Evolutionary conservation across 1,139 yeast genomes (phyloP).

Genomic region (Yamadazyma dendronema): DNA sequence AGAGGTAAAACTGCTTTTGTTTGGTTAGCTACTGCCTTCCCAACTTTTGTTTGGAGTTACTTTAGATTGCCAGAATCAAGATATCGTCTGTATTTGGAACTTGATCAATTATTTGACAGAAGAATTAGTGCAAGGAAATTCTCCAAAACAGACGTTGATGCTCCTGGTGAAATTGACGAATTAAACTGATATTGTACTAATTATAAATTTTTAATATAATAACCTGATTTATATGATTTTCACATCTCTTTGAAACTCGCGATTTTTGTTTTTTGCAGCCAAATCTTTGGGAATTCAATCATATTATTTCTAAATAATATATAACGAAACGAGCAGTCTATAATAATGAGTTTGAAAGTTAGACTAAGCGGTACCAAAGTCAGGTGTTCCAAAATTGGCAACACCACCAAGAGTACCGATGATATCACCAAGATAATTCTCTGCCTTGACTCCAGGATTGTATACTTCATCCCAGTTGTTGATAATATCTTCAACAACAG

Average conservation of each 20-base stretch:
- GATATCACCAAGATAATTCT: constrained; percentile 61
- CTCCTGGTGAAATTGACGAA: constrained; percentile 1
- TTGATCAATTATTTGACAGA: constrained; percentile 24
- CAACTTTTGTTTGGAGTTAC: constrained; percentile 22
- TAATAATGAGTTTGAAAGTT: no score
- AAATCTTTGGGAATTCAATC: no score
- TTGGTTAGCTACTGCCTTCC: constrained; percentile 42
- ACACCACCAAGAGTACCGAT: constrained; percentile 49
- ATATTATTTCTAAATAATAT: no score
- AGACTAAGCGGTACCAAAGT: not conserved
- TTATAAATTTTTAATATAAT: not conserved
- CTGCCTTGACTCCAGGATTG: constrained; percentile 22
- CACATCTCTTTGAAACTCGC: not conserved
- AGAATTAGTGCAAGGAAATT: constrained; percentile 21
- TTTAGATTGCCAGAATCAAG: constrained; percentile 25
- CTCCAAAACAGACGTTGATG: constrained; percentile 10
- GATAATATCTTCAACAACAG: constrained; percentile 54
- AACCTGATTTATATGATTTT: not conserved
- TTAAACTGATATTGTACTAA: not conserved
- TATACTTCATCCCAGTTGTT: constrained; percentile 41
- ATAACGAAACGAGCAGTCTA: no score
- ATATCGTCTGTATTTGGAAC: constrained; percentile 24
- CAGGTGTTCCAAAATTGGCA: constrained; percentile 26
- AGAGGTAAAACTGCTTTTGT: constrained; percentile 26
- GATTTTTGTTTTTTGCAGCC: not conserved